These are phyloP conservation scores for Leccinum fallax DNA, from an alignment of 1,284 basidiomycete species.

Conservation along the genomic window DNA sequence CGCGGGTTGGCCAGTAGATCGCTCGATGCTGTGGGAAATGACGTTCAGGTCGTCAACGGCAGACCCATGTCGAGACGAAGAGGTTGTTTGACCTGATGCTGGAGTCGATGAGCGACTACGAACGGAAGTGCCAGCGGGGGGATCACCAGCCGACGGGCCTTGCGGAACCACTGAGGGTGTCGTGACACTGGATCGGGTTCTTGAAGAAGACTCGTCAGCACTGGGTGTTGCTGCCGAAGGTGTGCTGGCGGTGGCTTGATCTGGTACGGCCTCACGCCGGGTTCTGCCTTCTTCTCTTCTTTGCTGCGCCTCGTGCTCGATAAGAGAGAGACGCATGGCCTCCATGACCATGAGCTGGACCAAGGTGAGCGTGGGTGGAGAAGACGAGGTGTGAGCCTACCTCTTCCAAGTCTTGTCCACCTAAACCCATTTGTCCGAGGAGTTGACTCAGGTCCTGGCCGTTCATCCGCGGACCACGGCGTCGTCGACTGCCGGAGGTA, in stretches of 20 bases:
- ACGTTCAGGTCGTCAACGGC: constrained; percentile 32
- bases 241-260: constrained; percentile 21
- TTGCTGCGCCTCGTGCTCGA: constrained; percentile 88
- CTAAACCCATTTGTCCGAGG: constrained; percentile 67
- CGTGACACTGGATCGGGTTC: constrained; percentile 2
- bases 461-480: constrained; percentile 58
- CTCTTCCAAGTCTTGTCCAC: constrained; percentile 87
- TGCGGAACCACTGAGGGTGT: constrained; percentile 8
- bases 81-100: constrained; percentile 39
- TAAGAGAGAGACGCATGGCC: constrained; percentile 92
- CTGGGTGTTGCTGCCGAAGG: constrained; percentile 13
- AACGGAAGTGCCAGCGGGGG: constrained; percentile 9
- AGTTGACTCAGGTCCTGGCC: constrained; percentile 58
- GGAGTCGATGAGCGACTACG: constrained; percentile 33
- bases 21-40: constrained; percentile 31
- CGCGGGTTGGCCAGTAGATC: constrained; percentile 19
- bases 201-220: constrained; percentile 8
- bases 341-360: constrained; percentile 96
- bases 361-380: constrained; percentile 14
- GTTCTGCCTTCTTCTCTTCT: constrained; percentile 64
- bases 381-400: constrained; percentile 41
- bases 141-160: constrained; percentile 13
- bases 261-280: constrained; percentile 47
- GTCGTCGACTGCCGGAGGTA: constrained; percentile 57
- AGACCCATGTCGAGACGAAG: constrained; percentile 32